A percentile compares a stretch with the other conserved stretches of the same genome.
Evolutionary conservation across 176 grass and related monocot genomes (phyloP).

Genomic region (Triticum timopheevii): DNA sequence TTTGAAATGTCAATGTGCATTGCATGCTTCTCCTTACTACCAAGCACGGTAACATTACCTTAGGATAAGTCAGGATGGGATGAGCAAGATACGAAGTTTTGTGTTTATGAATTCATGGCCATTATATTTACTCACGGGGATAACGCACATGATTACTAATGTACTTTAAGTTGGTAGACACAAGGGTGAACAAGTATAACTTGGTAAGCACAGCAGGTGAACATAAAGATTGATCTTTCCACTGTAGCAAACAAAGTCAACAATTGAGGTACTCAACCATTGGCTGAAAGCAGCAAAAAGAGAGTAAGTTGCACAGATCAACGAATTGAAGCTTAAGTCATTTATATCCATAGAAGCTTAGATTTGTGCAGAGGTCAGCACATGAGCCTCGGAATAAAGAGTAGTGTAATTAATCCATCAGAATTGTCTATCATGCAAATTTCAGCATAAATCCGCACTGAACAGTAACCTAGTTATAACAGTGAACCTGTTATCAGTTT

Average conservation of each 20-base stretch:
- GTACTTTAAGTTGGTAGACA: no score
- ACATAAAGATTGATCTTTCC: not conserved
- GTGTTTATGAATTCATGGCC: no score
- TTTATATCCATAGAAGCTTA: no score
- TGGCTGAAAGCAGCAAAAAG: not conserved
- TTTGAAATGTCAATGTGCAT: not conserved
- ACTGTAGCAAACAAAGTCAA: not conserved
- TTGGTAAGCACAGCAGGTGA: not conserved
- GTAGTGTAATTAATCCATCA: not conserved
- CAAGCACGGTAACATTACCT: no score
- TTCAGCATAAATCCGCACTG: not conserved
- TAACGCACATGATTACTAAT: no score
- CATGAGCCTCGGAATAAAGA: not conserved
- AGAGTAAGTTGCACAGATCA: no score
- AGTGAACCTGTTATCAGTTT: not conserved
- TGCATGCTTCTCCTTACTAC: no score
- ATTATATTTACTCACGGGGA: no score
- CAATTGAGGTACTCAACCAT: not conserved
- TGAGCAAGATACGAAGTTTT: no score
- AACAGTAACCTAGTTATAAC: not conserved
- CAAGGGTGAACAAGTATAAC: not conserved
- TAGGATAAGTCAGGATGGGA: no score
- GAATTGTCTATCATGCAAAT: not conserved
- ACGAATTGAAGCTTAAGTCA: no score
- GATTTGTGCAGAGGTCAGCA: not conserved